Conservation (phyloP, 768 basidiomycete genomes). For the Punctularia strigosozonata region DNA sequence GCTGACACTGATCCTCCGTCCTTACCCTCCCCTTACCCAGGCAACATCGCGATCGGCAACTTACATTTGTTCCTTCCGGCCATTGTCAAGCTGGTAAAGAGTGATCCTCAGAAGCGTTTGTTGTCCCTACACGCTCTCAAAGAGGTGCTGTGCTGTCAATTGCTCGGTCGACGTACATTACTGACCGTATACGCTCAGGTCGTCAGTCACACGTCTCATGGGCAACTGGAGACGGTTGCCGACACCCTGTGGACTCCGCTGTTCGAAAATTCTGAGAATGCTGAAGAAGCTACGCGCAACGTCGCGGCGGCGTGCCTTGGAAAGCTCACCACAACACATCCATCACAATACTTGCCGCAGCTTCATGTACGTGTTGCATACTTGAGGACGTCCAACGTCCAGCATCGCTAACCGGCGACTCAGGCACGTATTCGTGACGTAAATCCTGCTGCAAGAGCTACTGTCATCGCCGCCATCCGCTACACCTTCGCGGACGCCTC, state of each 20-base stretch:
- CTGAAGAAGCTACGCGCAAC: conserved; percentile 87
- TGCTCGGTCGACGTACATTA: neutral
- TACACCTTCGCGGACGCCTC: conserved; percentile 84
- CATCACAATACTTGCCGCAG: conserved; percentile 83
- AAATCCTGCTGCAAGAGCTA: conserved; percentile 66
- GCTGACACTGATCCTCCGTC: neutral
- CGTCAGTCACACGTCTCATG: conserved; percentile 80
- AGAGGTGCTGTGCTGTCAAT: conserved; percentile 38
- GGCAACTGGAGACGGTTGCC: conserved; percentile 77
- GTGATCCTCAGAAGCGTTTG: conserved; percentile 67
- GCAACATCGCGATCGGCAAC: conserved; percentile 94
- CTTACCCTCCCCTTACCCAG: conserved; percentile 23
- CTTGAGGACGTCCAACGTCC: neutral
- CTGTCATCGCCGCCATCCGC: conserved; percentile 86
- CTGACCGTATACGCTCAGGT: conserved; percentile 37
- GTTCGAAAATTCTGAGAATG: conserved; percentile 80
- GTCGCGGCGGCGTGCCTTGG: conserved; percentile 95
- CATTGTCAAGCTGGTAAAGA: conserved; percentile 69
- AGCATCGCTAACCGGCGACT: neutral
- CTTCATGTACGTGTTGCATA: conserved; percentile 52
- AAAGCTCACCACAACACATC: conserved; percentile 86
- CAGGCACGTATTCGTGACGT: conserved; percentile 59
- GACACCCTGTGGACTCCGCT: conserved; percentile 87
- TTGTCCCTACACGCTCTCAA: conserved; percentile 87
- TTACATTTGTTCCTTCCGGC: conserved; percentile 76